Evolutionary conservation across 78 protist genomes (phyloP).

Genomic region (Salpingoeca rosetta): DNA sequence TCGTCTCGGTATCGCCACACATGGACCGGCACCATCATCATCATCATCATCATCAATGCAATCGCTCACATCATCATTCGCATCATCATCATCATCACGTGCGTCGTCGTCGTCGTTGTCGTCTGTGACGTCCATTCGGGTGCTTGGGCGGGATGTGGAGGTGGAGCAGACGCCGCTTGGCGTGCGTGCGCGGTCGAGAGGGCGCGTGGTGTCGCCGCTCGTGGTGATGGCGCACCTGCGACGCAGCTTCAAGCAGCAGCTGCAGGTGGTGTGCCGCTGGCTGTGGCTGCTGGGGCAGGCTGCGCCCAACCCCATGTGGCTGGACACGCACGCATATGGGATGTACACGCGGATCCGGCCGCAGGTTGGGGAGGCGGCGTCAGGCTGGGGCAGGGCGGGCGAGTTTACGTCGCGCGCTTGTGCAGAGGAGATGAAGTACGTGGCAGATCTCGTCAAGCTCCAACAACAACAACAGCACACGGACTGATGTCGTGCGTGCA

Average conservation of each 20-base stretch:
- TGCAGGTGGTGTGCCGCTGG: neutral
- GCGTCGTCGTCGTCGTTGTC: neutral
- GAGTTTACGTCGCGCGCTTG: too few species aligned
- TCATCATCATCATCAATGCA: neutral
- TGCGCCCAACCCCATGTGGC: neutral
- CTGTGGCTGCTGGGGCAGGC: neutral
- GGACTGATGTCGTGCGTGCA: too few species aligned
- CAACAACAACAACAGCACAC: too few species aligned
- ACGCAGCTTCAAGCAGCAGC: neutral
- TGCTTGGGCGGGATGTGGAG: too few species aligned
- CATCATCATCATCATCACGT: neutral
- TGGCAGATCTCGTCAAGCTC: too few species aligned
- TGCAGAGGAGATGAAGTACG: too few species aligned
- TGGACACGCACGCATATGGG: neutral
- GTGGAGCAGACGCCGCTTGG: too few species aligned
- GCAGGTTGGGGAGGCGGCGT: neutral
- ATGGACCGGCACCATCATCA: neutral
- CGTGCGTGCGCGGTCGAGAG: neutral
- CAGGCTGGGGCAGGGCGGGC: neutral
- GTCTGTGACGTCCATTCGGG: neutral
- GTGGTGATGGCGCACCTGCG: neutral
- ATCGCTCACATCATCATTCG: neutral
- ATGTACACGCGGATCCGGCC: neutral
- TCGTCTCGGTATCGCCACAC: neutral
- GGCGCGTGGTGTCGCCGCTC: neutral